Percentiles rank a stretch among this genome's conserved stretches.
Conservation (phyloP, 768 basidiomycete species). For the Trametes coccinea region DNA sequence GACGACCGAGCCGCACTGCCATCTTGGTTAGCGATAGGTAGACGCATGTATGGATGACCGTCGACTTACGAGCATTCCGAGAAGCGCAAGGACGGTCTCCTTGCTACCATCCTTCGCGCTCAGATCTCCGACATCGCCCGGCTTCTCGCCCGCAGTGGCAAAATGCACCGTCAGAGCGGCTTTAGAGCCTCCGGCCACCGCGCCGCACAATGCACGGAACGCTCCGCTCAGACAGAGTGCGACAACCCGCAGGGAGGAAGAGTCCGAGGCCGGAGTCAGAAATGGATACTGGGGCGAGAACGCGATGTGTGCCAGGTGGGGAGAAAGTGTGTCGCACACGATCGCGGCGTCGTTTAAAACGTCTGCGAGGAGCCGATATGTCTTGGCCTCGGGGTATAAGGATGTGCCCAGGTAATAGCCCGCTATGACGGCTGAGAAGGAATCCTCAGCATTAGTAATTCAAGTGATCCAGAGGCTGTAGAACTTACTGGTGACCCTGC, state of each 20-base stretch:
- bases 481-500: slow-evolving; percentile 60
- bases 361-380: slow-evolving; percentile 66
- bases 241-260: slow-evolving; percentile 44
- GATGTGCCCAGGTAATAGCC: slow-evolving; percentile 65
- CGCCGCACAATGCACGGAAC: slow-evolving; percentile 57
- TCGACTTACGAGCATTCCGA: slow-evolving; percentile 62
- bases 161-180: slow-evolving; percentile 70
- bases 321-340: slow-evolving; percentile 61
- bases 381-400: slow-evolving; percentile 70
- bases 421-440: slow-evolving; percentile 54
- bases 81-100: slow-evolving; percentile 66
- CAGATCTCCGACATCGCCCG: slow-evolving; percentile 68
- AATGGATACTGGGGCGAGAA: slow-evolving; percentile 37
- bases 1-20: slow-evolving; percentile 58
- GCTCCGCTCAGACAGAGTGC: slow-evolving; percentile 61
- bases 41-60: not conserved
- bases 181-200: slow-evolving; percentile 71
- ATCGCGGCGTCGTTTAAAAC: slow-evolving; percentile 63
- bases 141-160: slow-evolving; percentile 48
- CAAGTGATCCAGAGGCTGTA: no score
- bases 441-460: not conserved
- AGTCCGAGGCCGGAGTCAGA: slow-evolving; percentile 30
- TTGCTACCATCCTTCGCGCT: slow-evolving; percentile 74
- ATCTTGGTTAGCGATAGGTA: not conserved
- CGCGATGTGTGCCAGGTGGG: slow-evolving; percentile 43